A percentile compares a stretch with the other conserved stretches of the same genome.
These are phyloP conservation scores for Aspergillus biplanus DNA, from an alignment of 495 filamentous ascomycete genomes.

Conservation along the genomic window DNA sequence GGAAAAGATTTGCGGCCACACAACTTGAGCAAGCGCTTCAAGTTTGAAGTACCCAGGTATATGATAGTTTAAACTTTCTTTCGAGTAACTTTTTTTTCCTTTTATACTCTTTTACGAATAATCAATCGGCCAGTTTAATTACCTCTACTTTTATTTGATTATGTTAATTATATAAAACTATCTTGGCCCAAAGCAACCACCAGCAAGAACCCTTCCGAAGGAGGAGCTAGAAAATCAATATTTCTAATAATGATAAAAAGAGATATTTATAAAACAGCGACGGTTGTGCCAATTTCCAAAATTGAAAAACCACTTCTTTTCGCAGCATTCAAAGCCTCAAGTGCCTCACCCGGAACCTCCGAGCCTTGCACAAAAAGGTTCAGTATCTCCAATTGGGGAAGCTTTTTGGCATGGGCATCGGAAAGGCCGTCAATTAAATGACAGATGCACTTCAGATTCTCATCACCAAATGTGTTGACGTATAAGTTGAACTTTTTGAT, in stretches of 20 bases:
- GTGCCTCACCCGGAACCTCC: neutral
- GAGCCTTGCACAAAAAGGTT: slow-evolving; percentile 3
- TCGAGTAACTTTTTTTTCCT: too few relatives aligned
- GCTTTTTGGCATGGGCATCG: slow-evolving; percentile 5
- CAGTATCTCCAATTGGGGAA: slow-evolving; percentile 4
- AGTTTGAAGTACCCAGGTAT: too few relatives aligned
- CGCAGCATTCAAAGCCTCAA: slow-evolving; percentile 11
- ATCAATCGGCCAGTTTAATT: too few relatives aligned
- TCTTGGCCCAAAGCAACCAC: too few relatives aligned
- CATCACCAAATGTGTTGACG: slow-evolving; percentile 1
- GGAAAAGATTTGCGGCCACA: too few relatives aligned
- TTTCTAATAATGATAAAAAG: neutral
- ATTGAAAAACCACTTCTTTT: slow-evolving; percentile 14
- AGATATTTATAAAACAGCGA: slow-evolving; percentile 6
- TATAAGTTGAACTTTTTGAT: slow-evolving; percentile 10
- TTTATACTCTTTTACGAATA: too few relatives aligned
- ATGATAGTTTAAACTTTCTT: too few relatives aligned
- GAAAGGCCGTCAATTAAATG: slow-evolving; percentile 9
- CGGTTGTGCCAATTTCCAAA: neutral
- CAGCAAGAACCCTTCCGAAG: too few relatives aligned
- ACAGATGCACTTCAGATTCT: slow-evolving; percentile 1
- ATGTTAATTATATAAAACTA: too few relatives aligned
- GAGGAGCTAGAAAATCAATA: neutral
- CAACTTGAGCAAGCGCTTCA: too few relatives aligned
- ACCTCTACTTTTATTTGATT: too few relatives aligned